These are phyloP conservation scores for Odonthalia washingtoniensis DNA, from an alignment of 31 red algal genomes.

Conservation along the genomic window DNA sequence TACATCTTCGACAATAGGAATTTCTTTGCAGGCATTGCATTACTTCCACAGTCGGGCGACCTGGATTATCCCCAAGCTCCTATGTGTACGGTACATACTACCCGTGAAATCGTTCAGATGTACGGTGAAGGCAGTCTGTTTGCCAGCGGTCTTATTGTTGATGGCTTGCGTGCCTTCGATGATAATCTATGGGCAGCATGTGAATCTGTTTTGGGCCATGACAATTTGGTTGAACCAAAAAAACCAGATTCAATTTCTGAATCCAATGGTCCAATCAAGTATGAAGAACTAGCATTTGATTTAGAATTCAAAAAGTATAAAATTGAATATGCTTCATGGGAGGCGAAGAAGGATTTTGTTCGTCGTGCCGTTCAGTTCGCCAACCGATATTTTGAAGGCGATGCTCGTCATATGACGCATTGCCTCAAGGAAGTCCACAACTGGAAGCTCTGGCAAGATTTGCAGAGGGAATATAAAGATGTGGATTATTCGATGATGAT, in stretches of 20 bases:
- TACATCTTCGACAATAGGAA: constrained; percentile 9
- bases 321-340: not conserved
- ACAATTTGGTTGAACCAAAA: not conserved
- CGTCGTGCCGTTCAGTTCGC: too few relatives aligned
- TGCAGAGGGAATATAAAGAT: too few relatives aligned
- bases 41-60: not conserved
- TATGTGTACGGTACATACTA: not conserved
- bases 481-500: too few relatives aligned
- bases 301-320: constrained; percentile 6
- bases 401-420: too few relatives aligned
- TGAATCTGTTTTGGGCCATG: not conserved
- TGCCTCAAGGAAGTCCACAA: too few relatives aligned
- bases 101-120: not conserved
- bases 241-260: constrained; percentile 6
- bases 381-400: too few relatives aligned
- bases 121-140: constrained; percentile 1
- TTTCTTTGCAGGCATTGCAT: not conserved
- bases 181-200: too few relatives aligned
- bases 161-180: not conserved
- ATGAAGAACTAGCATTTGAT: too few relatives aligned
- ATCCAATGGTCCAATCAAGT: not conserved
- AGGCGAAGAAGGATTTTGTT: too few relatives aligned
- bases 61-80: not conserved
- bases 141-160: not conserved
- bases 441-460: too few relatives aligned